Base-by-base conservation (phyloP, 2,329 filamentous ascomycete genomes). In the Xylariales sp. region DNA sequence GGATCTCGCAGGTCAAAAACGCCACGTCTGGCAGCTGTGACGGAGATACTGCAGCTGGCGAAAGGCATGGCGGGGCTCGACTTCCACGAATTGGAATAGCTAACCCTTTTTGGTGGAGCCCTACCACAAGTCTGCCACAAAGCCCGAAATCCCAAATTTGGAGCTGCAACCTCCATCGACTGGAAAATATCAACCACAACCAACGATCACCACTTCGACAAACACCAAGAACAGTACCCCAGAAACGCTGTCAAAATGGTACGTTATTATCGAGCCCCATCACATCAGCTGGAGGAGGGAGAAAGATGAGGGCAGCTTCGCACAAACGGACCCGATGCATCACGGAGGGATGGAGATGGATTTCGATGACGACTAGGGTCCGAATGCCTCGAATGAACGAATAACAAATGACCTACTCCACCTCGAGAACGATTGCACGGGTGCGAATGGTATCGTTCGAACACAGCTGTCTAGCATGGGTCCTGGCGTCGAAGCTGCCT, bases 161-260 rank as follows among this genome's bases (percentile, higher is more conserved):
- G 16, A 32, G 38, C 29, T 24, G 38, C 9, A 25, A 40, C 38
- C 33, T 40, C 16, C 16, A 24, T 10, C 14, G 21, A 12, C 38
- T 40, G 28, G 29, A 40, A 32, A 32, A 24, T 27, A 28, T 40
- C 38, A 40, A 32, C 27, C 38, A 40, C 33, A 31, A 38, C 38
- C 34, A 27, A 41, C 44, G 46, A 48, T 41, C 40, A 37, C 52
- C 48, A 44, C n/a, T n/a, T n/a, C n/a, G n/a, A 49, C 49, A 46
- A 46, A 48, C 47, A 45, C 42, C 29, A 24, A 11, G 33, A 28
- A 28, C 32, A 61, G 62, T 64, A 58, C 47, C 62, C 33, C 51
- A 61, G 63, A 57, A 65, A 56, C 59, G 64, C 66, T 66, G 69
- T 64, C 68, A 72, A 71, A 63, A 72, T 72, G 69, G 69, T 55